Conservation (phyloP, 1,284 basidiomycete genomes). For the Schizophyllum amplum region DNA sequence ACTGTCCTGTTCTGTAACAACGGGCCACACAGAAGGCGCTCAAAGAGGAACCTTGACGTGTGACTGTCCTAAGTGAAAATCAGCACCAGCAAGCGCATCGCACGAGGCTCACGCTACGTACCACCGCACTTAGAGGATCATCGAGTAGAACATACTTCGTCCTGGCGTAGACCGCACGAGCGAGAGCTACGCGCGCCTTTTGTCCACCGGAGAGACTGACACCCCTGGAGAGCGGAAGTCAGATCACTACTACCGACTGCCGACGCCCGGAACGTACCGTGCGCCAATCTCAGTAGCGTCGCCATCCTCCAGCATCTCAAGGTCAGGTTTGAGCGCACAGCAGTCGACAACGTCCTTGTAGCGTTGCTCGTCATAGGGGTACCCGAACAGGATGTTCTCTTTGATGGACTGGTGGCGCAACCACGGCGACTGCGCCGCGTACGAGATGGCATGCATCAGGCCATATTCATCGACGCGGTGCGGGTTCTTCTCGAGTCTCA, state of each 20-base stretch:
- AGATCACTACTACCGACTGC: background rate
- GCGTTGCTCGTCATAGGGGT: constrained; percentile 56
- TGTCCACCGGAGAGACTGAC: constrained; percentile 78
- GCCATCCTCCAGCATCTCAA: constrained; percentile 77
- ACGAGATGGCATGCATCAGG: constrained; percentile 70
- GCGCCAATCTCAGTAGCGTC: constrained; percentile 77
- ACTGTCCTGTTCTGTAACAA: constrained; percentile 11
- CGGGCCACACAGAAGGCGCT: constrained; percentile 10
- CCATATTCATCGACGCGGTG: constrained; percentile 53
- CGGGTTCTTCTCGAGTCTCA: constrained; percentile 60
- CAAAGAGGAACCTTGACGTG: constrained; percentile 62
- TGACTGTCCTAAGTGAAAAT: constrained; percentile 53
- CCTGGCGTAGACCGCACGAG: constrained; percentile 58
- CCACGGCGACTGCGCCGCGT: constrained; percentile 22
- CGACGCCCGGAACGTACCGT: constrained; percentile 37
- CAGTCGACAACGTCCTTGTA: constrained; percentile 57
- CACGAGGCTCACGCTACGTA: constrained; percentile 23
- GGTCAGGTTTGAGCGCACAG: constrained; percentile 41
- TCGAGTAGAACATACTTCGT: constrained; percentile 63
- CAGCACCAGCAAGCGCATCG: background rate
- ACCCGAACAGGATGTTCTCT: constrained; percentile 76
- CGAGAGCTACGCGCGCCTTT: constrained; percentile 72
- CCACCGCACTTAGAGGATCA: constrained; percentile 66
- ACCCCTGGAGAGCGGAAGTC: constrained; percentile 21
- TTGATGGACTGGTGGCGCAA: constrained; percentile 10